Conservation (phyloP, 2,329 filamentous ascomycete genomes). For the Magnaporthales sp. region DNA sequence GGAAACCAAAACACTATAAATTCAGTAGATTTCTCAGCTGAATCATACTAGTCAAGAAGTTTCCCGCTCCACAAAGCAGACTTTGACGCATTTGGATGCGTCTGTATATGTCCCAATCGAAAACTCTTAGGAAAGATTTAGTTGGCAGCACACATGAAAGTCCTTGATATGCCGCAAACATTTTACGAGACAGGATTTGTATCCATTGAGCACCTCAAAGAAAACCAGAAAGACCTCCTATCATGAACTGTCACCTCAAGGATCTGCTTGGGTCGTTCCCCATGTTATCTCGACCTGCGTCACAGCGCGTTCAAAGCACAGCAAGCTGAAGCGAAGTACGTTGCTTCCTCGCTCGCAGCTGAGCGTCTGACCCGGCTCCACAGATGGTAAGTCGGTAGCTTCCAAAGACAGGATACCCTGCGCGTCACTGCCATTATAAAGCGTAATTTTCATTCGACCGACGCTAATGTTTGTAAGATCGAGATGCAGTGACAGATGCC, state of each 20-base stretch:
- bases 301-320: background rate
- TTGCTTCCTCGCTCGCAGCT: background rate
- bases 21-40: too few relatives aligned
- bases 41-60: too few relatives aligned
- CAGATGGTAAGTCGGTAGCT: background rate
- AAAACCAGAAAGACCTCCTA: too few relatives aligned
- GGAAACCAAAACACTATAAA: too few relatives aligned
- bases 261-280: background rate
- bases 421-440: background rate
- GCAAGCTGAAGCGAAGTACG: background rate
- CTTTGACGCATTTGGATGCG: too few relatives aligned
- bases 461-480: background rate
- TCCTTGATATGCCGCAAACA: too few relatives aligned
- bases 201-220: too few relatives aligned
- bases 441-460: background rate
- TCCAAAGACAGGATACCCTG: background rate
- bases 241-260: background rate
- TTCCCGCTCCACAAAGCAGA: too few relatives aligned
- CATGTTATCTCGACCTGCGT: background rate
- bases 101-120: too few relatives aligned
- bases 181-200: too few relatives aligned
- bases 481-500: background rate
- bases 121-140: too few relatives aligned
- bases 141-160: too few relatives aligned
- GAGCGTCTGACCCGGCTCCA: background rate